phyloP scores from a whole-genome alignment of 805 yeast species.

The Starmerella bacillaris region DNA sequence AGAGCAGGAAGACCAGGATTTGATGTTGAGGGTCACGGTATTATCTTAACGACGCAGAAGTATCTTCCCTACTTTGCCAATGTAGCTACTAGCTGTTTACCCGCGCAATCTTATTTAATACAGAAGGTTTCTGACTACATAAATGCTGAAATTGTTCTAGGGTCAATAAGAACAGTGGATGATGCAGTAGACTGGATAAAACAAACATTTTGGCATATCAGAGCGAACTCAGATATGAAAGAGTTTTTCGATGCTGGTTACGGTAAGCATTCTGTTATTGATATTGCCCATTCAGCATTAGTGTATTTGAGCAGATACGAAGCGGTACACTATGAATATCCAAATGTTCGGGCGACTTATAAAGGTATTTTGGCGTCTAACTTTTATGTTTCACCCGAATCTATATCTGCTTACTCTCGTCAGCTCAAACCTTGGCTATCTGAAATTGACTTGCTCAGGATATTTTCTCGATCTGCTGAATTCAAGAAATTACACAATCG shows the following conservation, averaged over 20 bases:
- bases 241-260: no score
- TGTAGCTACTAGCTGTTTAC: conserved; percentile 73
- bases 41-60: conserved; percentile 70
- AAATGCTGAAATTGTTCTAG: conserved; percentile 75
- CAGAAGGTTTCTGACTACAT: conserved; percentile 50
- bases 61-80: conserved; percentile 81
- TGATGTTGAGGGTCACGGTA: conserved; percentile 84
- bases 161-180: conserved; percentile 38
- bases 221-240: conserved; percentile 59
- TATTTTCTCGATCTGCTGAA: conserved; percentile 70
- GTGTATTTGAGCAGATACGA: conserved; percentile 35
- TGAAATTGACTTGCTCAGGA: conserved; percentile 55
- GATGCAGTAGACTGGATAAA: conserved; percentile 73
- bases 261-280: conserved; percentile 35
- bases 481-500: conserved; percentile 70
- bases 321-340: conserved; percentile 41
- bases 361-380: conserved; percentile 73
- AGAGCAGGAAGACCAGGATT: conserved; percentile 95
- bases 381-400: conserved; percentile 60
- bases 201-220: conserved; percentile 55
- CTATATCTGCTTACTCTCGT: conserved; percentile 49
- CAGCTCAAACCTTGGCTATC: conserved; percentile 46
- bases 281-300: conserved; percentile 57
- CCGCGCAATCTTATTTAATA: conserved; percentile 78
- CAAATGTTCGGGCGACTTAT: conserved; percentile 40